Conservation (phyloP, 805 yeast species). For the Kuraishia borneana region DNA sequence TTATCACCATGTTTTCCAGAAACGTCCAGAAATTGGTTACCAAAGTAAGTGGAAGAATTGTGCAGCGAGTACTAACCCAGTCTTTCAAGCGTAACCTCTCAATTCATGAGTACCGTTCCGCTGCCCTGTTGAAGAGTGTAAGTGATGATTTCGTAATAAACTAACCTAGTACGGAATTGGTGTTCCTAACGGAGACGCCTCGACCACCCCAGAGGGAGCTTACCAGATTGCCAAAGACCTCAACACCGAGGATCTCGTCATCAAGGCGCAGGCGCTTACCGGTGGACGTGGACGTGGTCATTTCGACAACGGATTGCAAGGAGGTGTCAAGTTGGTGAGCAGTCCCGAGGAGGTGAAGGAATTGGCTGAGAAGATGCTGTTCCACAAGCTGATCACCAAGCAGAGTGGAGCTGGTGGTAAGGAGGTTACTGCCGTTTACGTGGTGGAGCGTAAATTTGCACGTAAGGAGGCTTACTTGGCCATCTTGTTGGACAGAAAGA, state of each 20-base stretch:
- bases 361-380: conserved; percentile 80
- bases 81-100: conserved; percentile 42
- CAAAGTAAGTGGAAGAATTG: not conserved
- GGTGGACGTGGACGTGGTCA: conserved; percentile 99
- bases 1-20: conserved; percentile 6
- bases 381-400: conserved; percentile 90
- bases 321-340: conserved; percentile 88
- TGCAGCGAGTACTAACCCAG: too few relatives aligned
- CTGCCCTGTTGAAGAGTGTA: conserved; percentile 55
- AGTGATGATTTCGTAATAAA: conserved; percentile 2
- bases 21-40: not conserved
- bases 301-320: conserved; percentile 89
- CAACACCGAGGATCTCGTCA: conserved; percentile 72
- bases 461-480: conserved; percentile 93
- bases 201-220: conserved; percentile 84
- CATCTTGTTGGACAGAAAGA: conserved; percentile 86
- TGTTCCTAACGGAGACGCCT: conserved; percentile 86
- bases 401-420: conserved; percentile 98
- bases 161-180: conserved; percentile 59
- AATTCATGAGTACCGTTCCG: conserved; percentile 93
- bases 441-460: conserved; percentile 91
- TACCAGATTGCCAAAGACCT: conserved; percentile 68
- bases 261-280: conserved; percentile 97
- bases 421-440: conserved; percentile 90
- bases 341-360: conserved; percentile 80